These are phyloP conservation scores for Kalaharituber pfeilii DNA, from an alignment of 2,329 filamentous ascomycete genomes.

Conservation along the genomic window DNA sequence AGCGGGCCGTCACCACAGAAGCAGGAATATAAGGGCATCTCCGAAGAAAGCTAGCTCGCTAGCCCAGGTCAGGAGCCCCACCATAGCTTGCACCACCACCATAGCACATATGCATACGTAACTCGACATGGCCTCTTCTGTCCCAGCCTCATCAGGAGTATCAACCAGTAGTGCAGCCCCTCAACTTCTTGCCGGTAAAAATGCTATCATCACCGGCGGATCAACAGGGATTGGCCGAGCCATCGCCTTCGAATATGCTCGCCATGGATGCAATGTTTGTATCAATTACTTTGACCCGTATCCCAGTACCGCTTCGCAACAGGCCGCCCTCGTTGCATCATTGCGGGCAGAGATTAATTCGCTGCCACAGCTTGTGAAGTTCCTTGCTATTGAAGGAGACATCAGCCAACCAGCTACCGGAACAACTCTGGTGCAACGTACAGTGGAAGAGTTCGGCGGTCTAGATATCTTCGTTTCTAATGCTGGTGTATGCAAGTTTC, in stretches of 20 bases:
- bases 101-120: no score
- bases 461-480: slow-evolving; percentile 61
- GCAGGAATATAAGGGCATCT: no score
- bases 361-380: slow-evolving; percentile 36
- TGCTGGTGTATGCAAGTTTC: slow-evolving; percentile 20
- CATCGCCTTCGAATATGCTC: slow-evolving; percentile 48
- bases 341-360: slow-evolving; percentile 21
- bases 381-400: slow-evolving; percentile 50
- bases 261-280: slow-evolving; percentile 36
- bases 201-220: slow-evolving; percentile 47
- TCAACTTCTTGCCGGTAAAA: slow-evolving; percentile 20
- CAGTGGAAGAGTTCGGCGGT: slow-evolving; percentile 31
- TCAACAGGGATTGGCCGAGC: slow-evolving; percentile 53
- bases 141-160: no score
- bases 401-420: slow-evolving; percentile 21
- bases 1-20: no score
- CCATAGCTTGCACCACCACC: no score
- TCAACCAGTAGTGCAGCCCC: no score
- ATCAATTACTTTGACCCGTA: slow-evolving; percentile 28
- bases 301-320: slow-evolving; percentile 19
- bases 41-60: no score
- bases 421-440: slow-evolving; percentile 21
- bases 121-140: slow-evolving; percentile 35
- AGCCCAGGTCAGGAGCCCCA: no score
- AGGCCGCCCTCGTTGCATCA: slow-evolving; percentile 30